Percentiles rank a stretch among this genome's conserved stretches.
Evolutionary conservation across 1,284 basidiomycete species (phyloP).

Genomic region (Cutaneotrichosporon sp.): DNA sequence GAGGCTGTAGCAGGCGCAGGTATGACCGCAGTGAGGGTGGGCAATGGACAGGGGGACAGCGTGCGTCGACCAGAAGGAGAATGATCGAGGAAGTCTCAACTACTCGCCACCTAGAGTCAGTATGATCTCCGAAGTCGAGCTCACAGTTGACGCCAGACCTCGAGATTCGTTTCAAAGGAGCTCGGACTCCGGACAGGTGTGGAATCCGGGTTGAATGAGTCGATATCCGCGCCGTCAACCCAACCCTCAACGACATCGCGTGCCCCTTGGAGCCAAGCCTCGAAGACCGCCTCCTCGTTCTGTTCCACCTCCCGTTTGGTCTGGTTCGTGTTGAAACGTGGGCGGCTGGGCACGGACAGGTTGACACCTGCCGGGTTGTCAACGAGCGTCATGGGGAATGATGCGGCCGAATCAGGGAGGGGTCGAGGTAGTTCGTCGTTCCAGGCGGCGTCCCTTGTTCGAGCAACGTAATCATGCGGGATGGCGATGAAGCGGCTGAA

Average conservation of each 20-base stretch:
- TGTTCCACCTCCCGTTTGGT: slow-evolving; percentile 79
- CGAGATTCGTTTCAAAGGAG: slow-evolving; percentile 82
- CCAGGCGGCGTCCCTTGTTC: slow-evolving; percentile 62
- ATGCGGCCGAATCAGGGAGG: slow-evolving; percentile 56
- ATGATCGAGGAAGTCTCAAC: slow-evolving; percentile 80
- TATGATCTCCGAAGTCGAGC: slow-evolving; percentile 49
- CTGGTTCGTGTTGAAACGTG: slow-evolving; percentile 80
- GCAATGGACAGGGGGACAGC: slow-evolving; percentile 68
- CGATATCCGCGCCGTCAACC: slow-evolving; percentile 46
- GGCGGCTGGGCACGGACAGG: slow-evolving; percentile 64
- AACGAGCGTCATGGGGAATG: slow-evolving; percentile 53
- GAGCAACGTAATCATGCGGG: slow-evolving; percentile 63
- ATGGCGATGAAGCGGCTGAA: slow-evolving; percentile 57
- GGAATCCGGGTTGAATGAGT: slow-evolving; percentile 2
- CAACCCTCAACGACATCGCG: slow-evolving; percentile 62
- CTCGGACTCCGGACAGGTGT: slow-evolving; percentile 52
- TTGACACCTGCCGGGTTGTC: slow-evolving; percentile 24
- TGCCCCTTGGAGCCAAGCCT: slow-evolving; percentile 68
- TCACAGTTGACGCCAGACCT: slow-evolving; percentile 77
- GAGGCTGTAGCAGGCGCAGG: slow-evolving; percentile 52
- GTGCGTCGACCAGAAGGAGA: slow-evolving; percentile 78
- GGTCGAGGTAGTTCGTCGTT: slow-evolving; percentile 62
- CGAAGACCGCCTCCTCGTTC: slow-evolving; percentile 76
- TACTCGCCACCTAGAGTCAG: slow-evolving; percentile 70
- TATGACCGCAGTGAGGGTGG: slow-evolving; percentile 58